Conservation (phyloP, 768 basidiomycete genomes). For the Boletellus ananas region DNA sequence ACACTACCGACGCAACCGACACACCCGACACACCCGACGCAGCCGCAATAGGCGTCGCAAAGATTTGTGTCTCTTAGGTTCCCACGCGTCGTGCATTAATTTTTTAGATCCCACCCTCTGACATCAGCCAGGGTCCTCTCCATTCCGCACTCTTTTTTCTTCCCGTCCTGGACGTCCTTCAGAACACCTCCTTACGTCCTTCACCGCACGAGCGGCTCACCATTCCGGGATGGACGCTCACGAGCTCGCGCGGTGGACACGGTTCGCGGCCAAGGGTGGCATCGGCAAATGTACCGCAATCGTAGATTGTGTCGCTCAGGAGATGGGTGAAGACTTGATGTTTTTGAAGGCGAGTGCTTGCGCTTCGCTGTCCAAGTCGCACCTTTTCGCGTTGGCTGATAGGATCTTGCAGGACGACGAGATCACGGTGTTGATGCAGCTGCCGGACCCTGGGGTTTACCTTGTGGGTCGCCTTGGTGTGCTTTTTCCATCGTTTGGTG, state of each 20-base stretch:
- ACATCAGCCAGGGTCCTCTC: too few species aligned
- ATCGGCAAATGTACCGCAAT: slow-evolving; percentile 76
- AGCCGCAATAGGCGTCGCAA: too few species aligned
- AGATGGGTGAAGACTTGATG: slow-evolving; percentile 71
- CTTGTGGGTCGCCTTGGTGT: slow-evolving; percentile 46
- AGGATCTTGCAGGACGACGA: slow-evolving; percentile 58
- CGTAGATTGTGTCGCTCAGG: slow-evolving; percentile 73
- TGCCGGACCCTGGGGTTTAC: slow-evolving; percentile 53
- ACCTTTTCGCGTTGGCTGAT: too few species aligned
- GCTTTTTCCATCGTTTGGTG: not conserved
- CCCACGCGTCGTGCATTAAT: too few species aligned
- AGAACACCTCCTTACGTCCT: not conserved
- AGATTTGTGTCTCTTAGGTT: too few species aligned
- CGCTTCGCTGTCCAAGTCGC: not conserved
- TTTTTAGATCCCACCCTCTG: too few species aligned
- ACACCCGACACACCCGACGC: too few species aligned
- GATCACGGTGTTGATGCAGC: slow-evolving; percentile 72
- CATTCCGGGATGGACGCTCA: slow-evolving; percentile 53
- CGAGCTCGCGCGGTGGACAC: slow-evolving; percentile 75
- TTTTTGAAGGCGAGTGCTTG: slow-evolving; percentile 63
- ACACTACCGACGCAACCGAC: too few species aligned
- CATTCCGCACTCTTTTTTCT: too few species aligned
- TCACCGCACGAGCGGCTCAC: not conserved
- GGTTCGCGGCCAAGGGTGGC: slow-evolving; percentile 82
- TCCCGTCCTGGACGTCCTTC: too few species aligned